Evolutionary conservation across 768 basidiomycete species (phyloP).

Genomic region (Butyriboletus loyo): DNA sequence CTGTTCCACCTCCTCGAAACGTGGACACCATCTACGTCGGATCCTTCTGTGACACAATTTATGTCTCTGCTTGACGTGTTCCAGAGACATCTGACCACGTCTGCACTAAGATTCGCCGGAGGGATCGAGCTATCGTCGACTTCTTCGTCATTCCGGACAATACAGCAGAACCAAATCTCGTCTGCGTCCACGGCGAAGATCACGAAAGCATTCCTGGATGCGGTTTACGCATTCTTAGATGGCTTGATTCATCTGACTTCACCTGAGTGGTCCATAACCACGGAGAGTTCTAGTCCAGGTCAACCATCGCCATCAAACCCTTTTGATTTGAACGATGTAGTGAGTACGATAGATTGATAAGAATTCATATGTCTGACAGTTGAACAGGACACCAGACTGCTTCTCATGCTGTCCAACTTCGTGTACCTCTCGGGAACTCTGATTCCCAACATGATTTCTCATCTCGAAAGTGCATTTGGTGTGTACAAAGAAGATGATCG

Average conservation of each 20-base stretch:
- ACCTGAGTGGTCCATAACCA: slow-evolving; percentile 50
- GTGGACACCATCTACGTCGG: slow-evolving; percentile 68
- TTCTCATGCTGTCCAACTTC: slow-evolving; percentile 90
- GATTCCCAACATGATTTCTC: slow-evolving; percentile 76
- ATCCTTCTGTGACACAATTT: slow-evolving; percentile 69
- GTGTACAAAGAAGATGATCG: slow-evolving; percentile 70
- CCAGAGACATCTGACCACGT: slow-evolving; percentile 72
- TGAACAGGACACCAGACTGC: slow-evolving; percentile 76
- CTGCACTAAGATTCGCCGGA: slow-evolving; percentile 77
- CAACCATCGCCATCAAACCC: slow-evolving; percentile 27
- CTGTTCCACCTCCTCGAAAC: slow-evolving; percentile 81
- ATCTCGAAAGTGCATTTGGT: slow-evolving; percentile 76
- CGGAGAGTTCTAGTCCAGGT: slow-evolving; percentile 5
- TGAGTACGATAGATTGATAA: slow-evolving; percentile 32
- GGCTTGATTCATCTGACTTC: slow-evolving; percentile 79
- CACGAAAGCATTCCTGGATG: slow-evolving; percentile 81
- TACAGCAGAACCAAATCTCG: slow-evolving; percentile 61
- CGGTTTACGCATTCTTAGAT: slow-evolving; percentile 81
- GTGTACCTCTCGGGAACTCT: slow-evolving; percentile 64
- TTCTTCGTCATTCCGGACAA: slow-evolving; percentile 46
- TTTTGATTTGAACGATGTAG: slow-evolving; percentile 60
- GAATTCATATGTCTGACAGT: not conserved
- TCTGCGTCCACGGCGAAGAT: slow-evolving; percentile 69
- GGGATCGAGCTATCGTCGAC: slow-evolving; percentile 57
- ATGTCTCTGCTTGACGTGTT: slow-evolving; percentile 76